A percentile compares a stretch with the other conserved stretches of the same genome.
Evolutionary conservation across 1,284 basidiomycete genomes (phyloP).

Genomic region (Ceratobasidium sp.): DNA sequence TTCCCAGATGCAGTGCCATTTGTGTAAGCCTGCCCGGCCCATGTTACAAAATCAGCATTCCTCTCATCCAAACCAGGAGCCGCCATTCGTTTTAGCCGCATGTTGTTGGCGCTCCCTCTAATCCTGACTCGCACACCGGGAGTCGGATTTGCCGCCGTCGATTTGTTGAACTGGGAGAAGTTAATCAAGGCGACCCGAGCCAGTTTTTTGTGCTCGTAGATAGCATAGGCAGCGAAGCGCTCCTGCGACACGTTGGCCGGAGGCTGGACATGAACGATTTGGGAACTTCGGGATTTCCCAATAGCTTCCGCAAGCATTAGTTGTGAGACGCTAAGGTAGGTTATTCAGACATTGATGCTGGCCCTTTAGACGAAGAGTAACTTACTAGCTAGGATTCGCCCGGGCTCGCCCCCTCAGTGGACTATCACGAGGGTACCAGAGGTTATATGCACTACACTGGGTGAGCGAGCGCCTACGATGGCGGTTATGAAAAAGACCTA

Average conservation of each 20-base stretch:
- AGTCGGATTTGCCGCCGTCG: neutral
- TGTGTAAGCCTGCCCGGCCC: slow-evolving; percentile 47
- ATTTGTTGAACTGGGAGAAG: slow-evolving; percentile 19
- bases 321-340: slow-evolving; percentile 40
- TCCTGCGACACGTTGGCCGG: slow-evolving; percentile 25
- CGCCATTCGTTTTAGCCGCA: slow-evolving; percentile 38
- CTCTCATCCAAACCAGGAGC: slow-evolving; percentile 37
- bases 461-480: neutral
- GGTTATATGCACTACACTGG: slow-evolving; percentile 6
- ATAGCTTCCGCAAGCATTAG: slow-evolving; percentile 49
- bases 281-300: slow-evolving; percentile 20
- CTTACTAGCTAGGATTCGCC: slow-evolving; percentile 33
- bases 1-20: slow-evolving; percentile 25
- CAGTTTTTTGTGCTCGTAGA: slow-evolving; percentile 45
- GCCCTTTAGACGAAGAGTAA: neutral
- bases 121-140: slow-evolving; percentile 22
- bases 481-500: slow-evolving; percentile 4
- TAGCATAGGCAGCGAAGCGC: slow-evolving; percentile 44
- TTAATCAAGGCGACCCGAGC: slow-evolving; percentile 47
- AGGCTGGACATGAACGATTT: slow-evolving; percentile 12
- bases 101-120: neutral
- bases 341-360: neutral
- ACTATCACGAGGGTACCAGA: slow-evolving; percentile 35
- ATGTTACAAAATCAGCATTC: slow-evolving; percentile 35
- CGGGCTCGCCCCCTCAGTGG: slow-evolving; percentile 25